These are phyloP conservation scores for Tolypocladium inflatum DNA, from an alignment of 2,329 filamentous ascomycete genomes.

Conservation along the genomic window DNA sequence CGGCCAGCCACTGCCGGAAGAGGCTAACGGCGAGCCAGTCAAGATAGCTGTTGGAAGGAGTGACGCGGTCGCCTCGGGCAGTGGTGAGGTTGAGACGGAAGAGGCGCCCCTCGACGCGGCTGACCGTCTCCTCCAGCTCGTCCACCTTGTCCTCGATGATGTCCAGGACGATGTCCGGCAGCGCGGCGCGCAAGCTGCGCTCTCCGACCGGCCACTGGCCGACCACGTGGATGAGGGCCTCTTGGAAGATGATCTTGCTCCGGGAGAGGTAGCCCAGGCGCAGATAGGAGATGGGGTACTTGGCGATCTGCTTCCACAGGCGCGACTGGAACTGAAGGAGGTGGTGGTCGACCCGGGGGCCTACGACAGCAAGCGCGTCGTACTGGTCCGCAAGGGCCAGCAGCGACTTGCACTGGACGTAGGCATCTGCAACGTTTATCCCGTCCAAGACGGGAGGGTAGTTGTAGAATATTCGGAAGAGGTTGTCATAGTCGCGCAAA, in stretches of 20 bases:
- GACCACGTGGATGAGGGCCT: conserved; percentile 87
- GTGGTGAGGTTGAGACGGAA: conserved; percentile 76
- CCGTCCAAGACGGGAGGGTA: conserved; percentile 73
- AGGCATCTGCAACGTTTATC: conserved; percentile 84
- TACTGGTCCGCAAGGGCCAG: conserved; percentile 89
- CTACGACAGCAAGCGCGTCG: conserved; percentile 79
- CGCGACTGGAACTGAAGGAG: conserved; percentile 83
- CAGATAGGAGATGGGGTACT: conserved; percentile 87
- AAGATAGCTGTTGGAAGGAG: conserved; percentile 68
- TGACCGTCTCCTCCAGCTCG: conserved; percentile 75
- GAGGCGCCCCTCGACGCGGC: conserved; percentile 69
- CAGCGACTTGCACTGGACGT: conserved; percentile 87
- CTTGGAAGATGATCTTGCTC: conserved; percentile 73
- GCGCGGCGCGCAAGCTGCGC: conserved; percentile 61
- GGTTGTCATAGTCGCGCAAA: conserved; percentile 87
- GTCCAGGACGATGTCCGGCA: conserved; percentile 71
- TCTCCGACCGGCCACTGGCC: conserved; percentile 85
- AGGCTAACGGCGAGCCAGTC: conserved; percentile 84
- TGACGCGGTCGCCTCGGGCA: conserved; percentile 71
- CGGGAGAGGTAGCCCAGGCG: conserved; percentile 80
- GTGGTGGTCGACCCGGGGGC: conserved; percentile 86
- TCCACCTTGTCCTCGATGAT: conserved; percentile 93
- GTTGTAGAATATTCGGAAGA: conserved; percentile 95
- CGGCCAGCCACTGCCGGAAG: conserved; percentile 88
- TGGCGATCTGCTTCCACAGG: conserved; percentile 92